Evolutionary conservation across 164 flowering plant genomes (phyloP).

Genomic region (Vitis cinerea): DNA sequence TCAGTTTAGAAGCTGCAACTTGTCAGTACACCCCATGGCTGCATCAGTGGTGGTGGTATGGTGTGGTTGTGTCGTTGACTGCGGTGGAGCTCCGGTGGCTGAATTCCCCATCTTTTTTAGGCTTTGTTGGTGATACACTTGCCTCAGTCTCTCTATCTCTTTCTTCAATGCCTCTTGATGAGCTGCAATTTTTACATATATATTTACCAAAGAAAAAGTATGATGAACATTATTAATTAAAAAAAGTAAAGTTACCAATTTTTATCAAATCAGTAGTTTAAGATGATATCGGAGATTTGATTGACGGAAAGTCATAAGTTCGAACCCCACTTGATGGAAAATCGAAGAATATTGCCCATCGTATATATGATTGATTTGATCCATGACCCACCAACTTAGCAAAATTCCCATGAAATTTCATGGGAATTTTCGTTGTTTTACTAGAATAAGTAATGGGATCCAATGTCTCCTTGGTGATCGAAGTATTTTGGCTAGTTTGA

Average conservation of each 20-base stretch:
- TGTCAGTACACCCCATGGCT: conserved; percentile 20
- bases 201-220: background rate
- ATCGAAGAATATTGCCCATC: too few relatives aligned
- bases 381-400: too few relatives aligned
- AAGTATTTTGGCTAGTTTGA: too few relatives aligned
- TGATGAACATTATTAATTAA: background rate
- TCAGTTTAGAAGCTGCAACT: conserved; percentile 22
- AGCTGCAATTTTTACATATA: conserved; percentile 38
- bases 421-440: too few relatives aligned
- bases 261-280: too few relatives aligned
- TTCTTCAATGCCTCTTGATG: conserved; percentile 83
- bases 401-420: too few relatives aligned
- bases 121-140: conserved; percentile 64
- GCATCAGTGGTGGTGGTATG: conserved; percentile 5
- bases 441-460: too few relatives aligned
- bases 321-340: too few relatives aligned
- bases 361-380: too few relatives aligned
- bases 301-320: too few relatives aligned
- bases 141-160: conserved; percentile 80
- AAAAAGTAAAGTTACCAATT: background rate
- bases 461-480: too few relatives aligned
- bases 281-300: too few relatives aligned
- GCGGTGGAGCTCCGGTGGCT: conserved; percentile 3
- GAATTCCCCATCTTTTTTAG: conserved; percentile 41
- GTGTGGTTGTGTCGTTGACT: background rate